Evolutionary conservation across 805 yeast species (phyloP).

Genomic region (Candida silvicultrix): DNA sequence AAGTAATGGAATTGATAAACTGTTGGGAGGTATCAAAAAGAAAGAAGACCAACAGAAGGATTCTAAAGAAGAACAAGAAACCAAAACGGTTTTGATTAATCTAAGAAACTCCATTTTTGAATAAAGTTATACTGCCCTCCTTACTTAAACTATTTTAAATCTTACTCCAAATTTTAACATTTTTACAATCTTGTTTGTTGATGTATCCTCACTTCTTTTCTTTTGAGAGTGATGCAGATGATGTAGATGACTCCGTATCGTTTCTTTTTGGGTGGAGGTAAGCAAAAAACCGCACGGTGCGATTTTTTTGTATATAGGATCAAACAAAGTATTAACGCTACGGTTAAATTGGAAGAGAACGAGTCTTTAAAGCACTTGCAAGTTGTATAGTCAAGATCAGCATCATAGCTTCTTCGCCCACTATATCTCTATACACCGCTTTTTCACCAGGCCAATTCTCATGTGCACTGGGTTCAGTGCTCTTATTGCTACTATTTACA

Average conservation of each 20-base stretch:
- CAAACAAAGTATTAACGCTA: too few species aligned
- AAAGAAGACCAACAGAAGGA: conserved; percentile 23
- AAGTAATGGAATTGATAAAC: conserved; percentile 21
- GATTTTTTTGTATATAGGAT: too few species aligned
- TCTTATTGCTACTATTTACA: not conserved
- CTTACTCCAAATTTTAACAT: not conserved
- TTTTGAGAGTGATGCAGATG: too few species aligned
- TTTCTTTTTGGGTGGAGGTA: not conserved
- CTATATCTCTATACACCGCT: too few species aligned
- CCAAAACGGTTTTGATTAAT: conserved; percentile 16
- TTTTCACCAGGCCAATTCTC: too few species aligned
- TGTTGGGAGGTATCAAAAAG: conserved; percentile 20
- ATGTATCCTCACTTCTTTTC: too few species aligned
- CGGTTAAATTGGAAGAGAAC: not conserved
- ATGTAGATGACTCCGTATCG: not conserved
- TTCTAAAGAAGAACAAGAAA: conserved; percentile 24
- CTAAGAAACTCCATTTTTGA: conserved; percentile 16
- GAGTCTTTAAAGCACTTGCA: too few species aligned
- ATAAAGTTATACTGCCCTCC: too few species aligned
- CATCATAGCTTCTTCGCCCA: too few species aligned
- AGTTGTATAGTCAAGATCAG: too few species aligned
- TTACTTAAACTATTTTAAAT: too few species aligned
- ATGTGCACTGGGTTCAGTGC: not conserved
- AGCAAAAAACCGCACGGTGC: not conserved
- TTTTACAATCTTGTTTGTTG: not conserved